Percentiles rank a stretch among this genome's conserved stretches.
Evolutionary conservation across 2,329 filamentous ascomycete genomes (phyloP).

Genomic region (Emmonsiellopsis sp.): DNA sequence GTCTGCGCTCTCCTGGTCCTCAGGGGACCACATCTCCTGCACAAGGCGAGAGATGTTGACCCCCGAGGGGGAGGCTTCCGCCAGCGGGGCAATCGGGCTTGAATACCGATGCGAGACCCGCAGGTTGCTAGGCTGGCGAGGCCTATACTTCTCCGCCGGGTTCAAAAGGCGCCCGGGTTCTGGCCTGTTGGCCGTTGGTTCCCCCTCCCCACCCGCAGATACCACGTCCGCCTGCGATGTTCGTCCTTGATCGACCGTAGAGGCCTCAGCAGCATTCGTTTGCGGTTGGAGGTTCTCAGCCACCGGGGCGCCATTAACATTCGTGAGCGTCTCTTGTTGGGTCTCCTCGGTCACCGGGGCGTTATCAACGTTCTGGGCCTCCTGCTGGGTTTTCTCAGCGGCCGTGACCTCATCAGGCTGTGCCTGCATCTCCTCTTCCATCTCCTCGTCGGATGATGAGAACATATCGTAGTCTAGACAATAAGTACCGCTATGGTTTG

Average conservation of each 20-base stretch:
- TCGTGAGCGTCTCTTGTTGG: too few species aligned
- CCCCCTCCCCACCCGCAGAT: too few species aligned
- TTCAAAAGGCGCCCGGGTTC: too few species aligned
- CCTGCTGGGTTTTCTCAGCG: not conserved
- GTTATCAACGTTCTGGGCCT: not conserved
- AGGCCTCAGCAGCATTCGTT: too few species aligned
- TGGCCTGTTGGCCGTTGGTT: too few species aligned
- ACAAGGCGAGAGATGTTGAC: constrained; percentile 1
- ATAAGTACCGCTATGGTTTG: constrained; percentile 14
- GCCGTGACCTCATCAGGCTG: not conserved
- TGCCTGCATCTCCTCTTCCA: not conserved
- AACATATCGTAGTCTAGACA: constrained; percentile 22
- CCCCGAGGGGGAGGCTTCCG: not conserved
- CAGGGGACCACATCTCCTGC: constrained; percentile 3
- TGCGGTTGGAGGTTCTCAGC: too few species aligned
- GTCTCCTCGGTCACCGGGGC: not conserved
- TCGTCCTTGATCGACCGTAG: too few species aligned
- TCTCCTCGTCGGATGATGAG: constrained; percentile 13
- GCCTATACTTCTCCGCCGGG: constrained; percentile 32
- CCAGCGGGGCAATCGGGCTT: constrained; percentile 3
- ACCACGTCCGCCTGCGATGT: too few species aligned
- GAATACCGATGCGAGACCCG: constrained; percentile 7
- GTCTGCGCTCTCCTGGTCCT: constrained; percentile 3
- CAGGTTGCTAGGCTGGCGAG: constrained; percentile 30
- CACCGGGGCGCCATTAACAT: too few species aligned